Base-by-base conservation (phyloP, 208 protist genomes). In the Acanthamoeba rhysodes region DNA sequence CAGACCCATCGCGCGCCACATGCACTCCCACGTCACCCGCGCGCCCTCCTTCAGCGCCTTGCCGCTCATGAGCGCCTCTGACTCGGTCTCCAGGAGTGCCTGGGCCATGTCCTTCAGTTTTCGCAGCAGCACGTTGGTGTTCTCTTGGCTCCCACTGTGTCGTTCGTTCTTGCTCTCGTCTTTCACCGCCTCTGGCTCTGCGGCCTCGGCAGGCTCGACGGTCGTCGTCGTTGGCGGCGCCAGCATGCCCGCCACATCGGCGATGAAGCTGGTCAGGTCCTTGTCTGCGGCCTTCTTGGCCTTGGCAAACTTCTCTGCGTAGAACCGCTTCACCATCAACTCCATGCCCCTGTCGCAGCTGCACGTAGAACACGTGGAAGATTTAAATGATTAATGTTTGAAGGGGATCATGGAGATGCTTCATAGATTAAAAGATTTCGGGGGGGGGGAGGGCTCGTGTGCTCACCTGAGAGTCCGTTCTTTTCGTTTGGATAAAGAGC, bases 281-380 rank as follows among this genome's bases (percentile, higher is more conserved):
- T 88, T 45, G 50, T 88, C 84, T 20, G 84, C 84, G 1, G 29
- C 41, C 84, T 27, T 68, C 45, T 90, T 90, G 18, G 84, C 84
- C 27, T 55, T 37, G 32, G 55, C 84, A n/a, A 90, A 90, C 41
- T 66, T 55, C 62, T 90, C 50, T 37, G 41, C 50, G 57, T 90
- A 90, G 84, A 68, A 90, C 24, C 57, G 84, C 57, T 48, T 90
- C 84, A 90, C 84, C 84, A 90, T 90, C 32, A 37, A 41, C 55
- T 70, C 48, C 84, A 90, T 59, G 16, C 84, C 84, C 18, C 32
- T 68, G 41, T 90, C 84, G 45, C 74, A 84, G 32, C 74, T 84
- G 34, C 34, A 27, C 16, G 70, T 80, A 22, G 62, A 14, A 9
- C 55, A 62, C 1, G n/a, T n/a, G 4, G 4, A 41, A 41, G 37